phyloP scores from a whole-genome alignment of 2,329 filamentous ascomycete genomes.

The Fusarium mexicanum region DNA sequence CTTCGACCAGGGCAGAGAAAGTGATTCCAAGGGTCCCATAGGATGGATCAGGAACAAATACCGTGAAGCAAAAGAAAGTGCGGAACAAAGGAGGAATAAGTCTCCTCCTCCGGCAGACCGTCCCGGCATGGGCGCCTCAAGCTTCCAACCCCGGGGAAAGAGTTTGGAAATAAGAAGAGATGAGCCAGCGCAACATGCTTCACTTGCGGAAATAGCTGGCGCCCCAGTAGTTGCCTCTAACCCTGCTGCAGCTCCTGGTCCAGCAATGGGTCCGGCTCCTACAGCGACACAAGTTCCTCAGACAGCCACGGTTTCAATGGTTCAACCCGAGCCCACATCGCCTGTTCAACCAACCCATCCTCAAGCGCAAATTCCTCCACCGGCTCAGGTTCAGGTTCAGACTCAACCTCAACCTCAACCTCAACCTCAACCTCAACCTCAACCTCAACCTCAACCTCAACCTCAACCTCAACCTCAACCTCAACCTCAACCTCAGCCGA shows the following conservation, averaged over 20 bases:
- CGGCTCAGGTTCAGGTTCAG: not conserved
- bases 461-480: slow-evolving; percentile 1
- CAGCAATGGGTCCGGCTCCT: not conserved
- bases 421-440: slow-evolving; percentile 5
- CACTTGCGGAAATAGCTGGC: slow-evolving; percentile 17
- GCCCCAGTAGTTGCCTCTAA: slow-evolving; percentile 14
- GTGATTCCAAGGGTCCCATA: slow-evolving; percentile 61
- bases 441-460: slow-evolving; percentile 8
- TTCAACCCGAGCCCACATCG: slow-evolving; percentile 16
- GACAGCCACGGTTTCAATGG: slow-evolving; percentile 16
- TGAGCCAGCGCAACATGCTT: slow-evolving; percentile 15
- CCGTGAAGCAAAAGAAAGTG: slow-evolving; percentile 66
- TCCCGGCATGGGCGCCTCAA: slow-evolving; percentile 39
- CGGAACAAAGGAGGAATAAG: slow-evolving; percentile 64
- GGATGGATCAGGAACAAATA: slow-evolving; percentile 70
- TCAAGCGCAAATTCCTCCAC: not conserved
- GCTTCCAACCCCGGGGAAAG: slow-evolving; percentile 54
- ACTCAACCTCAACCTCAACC: not conserved
- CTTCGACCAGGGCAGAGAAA: slow-evolving; percentile 54
- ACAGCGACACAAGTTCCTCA: slow-evolving; percentile 6
- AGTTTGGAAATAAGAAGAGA: slow-evolving; percentile 60
- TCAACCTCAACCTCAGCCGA: slow-evolving; percentile 1
- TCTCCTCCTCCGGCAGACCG: slow-evolving; percentile 61
- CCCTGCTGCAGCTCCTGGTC: not conserved
- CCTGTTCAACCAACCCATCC: slow-evolving; percentile 2